Conservation (phyloP, 1,284 basidiomycete genomes). For the Bondarzewia mesenterica region DNA sequence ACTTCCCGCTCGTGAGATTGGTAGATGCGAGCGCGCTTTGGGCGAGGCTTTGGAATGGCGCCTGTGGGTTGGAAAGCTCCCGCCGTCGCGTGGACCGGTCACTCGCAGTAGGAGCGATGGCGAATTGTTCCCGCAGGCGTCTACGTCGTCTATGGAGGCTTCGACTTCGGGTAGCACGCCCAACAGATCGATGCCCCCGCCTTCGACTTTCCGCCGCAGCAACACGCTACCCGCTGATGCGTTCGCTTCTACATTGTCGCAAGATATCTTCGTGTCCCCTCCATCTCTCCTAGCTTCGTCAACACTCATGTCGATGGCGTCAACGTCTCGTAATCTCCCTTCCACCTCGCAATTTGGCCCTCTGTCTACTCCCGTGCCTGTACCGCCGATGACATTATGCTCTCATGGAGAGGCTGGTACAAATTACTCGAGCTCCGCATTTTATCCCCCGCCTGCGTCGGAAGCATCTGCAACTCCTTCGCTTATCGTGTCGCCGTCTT, state of each 20-base stretch:
- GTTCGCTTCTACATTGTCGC: neutral
- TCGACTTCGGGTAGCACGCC: neutral
- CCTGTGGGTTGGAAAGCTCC: slow-evolving; percentile 70
- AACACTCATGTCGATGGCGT: neutral
- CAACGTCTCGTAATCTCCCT: neutral
- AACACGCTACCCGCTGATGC: slow-evolving; percentile 6
- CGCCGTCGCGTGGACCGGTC: slow-evolving; percentile 1
- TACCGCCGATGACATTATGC: neutral
- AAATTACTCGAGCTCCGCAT: neutral
- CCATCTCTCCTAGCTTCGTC: neutral
- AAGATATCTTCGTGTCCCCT: neutral
- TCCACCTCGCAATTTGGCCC: neutral
- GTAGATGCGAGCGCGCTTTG: slow-evolving; percentile 72
- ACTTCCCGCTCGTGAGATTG: slow-evolving; percentile 68
- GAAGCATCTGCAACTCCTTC: slow-evolving; percentile 10
- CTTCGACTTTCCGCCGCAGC: slow-evolving; percentile 8
- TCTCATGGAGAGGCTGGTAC: neutral
- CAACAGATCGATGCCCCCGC: neutral
- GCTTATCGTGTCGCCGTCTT: slow-evolving; percentile 9
- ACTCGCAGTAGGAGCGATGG: slow-evolving; percentile 10
- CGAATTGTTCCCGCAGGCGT: neutral
- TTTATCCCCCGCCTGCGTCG: slow-evolving; percentile 2
- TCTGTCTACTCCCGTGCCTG: slow-evolving; percentile 6
- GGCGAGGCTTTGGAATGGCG: slow-evolving; percentile 76
- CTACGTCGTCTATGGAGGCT: neutral